Evolutionary conservation across 2,329 filamentous ascomycete species (phyloP), one percentile per base, ranked within the genome.

Genomic region (Colletotrichum spaethianum): DNA sequence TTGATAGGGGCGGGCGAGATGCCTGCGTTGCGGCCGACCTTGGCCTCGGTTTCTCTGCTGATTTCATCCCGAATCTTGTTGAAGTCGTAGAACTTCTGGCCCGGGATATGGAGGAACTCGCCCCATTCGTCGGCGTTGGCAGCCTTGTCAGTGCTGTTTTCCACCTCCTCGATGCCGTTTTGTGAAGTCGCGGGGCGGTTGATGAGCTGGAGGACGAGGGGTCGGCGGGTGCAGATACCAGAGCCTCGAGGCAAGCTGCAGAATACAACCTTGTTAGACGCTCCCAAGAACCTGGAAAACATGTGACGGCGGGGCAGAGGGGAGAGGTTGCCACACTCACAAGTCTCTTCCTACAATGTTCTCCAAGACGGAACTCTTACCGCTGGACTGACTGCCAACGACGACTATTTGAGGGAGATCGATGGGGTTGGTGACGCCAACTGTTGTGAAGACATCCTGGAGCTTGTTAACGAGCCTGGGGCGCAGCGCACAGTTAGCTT

Each of bases 331-430:
- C 72, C 68, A 72, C 73, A 88, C 94, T 86, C 89, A 98, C 96
- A 99, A 99, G 86, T 99, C 96, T 87, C 96, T 91, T 72, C 96
- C 96, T 70, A 99, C 96, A 80, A 99, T 99, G 81, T 99, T 99
- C 85, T 99, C 96, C 79, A 99, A 86, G 77, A 99, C 96, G 23
- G 96, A 99, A 89, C 95, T 98, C 92, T 99, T 99, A 86, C 96
- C 96, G 83, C 96, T 98, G 26, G 96, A 99, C 87, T 99, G 96
- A 84, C 95, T 98, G 80, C 96, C 96, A 70, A 99, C 96, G 77
- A 99, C 96, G 77, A 93, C 96, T 82, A 99, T 99, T 87, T 99
- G 96, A 67, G 96, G 96, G 75, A 99, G 86, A 87, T 99, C 96
- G 88, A 99, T 99, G 74, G 96, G 96, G 85, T 99, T 99, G 90